Conservation (phyloP, 768 basidiomycete species). For the Candolleomyces efflorescens region DNA sequence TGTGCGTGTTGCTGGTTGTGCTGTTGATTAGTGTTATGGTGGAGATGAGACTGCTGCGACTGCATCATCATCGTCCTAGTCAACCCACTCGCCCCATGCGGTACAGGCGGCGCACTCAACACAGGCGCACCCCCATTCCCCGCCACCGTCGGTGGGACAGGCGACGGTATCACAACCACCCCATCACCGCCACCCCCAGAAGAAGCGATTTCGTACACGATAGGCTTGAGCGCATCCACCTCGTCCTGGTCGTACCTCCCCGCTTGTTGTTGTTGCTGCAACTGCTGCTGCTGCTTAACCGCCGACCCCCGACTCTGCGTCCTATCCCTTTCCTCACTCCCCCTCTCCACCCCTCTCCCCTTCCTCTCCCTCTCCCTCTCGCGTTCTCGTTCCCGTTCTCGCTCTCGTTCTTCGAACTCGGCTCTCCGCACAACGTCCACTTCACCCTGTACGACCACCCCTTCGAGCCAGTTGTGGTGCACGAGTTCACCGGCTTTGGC, state of each 20-base stretch:
- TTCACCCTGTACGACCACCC: constrained; percentile 84
- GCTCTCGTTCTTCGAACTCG: constrained; percentile 45
- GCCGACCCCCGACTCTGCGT: neutral
- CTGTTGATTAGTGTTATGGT: too few relatives aligned
- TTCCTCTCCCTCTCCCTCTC: neutral
- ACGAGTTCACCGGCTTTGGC: constrained; percentile 84
- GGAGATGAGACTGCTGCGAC: too few relatives aligned
- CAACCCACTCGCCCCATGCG: constrained; percentile 5
- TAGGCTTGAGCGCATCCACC: constrained; percentile 68
- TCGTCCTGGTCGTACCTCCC: constrained; percentile 37
- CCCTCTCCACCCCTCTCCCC: neutral
- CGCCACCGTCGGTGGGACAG: neutral
- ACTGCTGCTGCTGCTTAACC: neutral
- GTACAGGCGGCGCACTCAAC: constrained; percentile 16
- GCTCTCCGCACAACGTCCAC: constrained; percentile 71
- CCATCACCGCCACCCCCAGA: constrained; percentile 2
- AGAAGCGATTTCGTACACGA: constrained; percentile 25
- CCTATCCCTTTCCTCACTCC: neutral
- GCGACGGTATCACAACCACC: neutral
- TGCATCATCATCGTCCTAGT: neutral
- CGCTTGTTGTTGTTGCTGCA: constrained; percentile 14
- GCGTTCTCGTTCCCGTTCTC: constrained; percentile 30
- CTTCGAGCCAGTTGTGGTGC: constrained; percentile 85
- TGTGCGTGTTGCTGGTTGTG: too few relatives aligned
- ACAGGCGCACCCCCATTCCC: constrained; percentile 14